Evolutionary conservation across 495 filamentous ascomycete species (phyloP).

Genomic region (Penicillium tannophilum): DNA sequence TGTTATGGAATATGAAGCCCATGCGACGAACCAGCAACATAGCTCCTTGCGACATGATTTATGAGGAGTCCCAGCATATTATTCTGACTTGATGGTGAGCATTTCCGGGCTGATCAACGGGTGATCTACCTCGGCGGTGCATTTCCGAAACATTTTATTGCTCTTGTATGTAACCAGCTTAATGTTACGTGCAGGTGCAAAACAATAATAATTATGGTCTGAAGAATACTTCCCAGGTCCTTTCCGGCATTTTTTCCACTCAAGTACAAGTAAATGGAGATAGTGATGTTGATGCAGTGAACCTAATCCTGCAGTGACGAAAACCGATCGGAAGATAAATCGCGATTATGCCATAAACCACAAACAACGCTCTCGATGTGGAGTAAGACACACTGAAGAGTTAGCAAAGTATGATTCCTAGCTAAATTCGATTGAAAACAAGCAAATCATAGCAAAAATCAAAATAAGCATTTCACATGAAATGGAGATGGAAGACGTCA

Average conservation of each 20-base stretch:
- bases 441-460: background rate
- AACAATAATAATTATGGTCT: background rate
- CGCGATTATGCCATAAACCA: background rate
- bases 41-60: slow-evolving; percentile 19
- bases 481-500: slow-evolving; percentile 5
- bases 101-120: slow-evolving; percentile 20
- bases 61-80: background rate
- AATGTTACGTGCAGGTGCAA: background rate
- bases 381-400: background rate
- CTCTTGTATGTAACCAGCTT: slow-evolving; percentile 8
- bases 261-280: background rate
- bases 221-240: background rate
- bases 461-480: slow-evolving; percentile 21
- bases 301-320: background rate
- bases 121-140: slow-evolving; percentile 22
- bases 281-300: background rate
- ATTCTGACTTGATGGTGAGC: slow-evolving; percentile 8
- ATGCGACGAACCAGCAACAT: slow-evolving; percentile 8
- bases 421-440: background rate
- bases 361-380: background rate
- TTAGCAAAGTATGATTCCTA: background rate
- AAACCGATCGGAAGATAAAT: slow-evolving; percentile 9
- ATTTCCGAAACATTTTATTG: slow-evolving; percentile 10
- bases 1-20: slow-evolving; percentile 5
- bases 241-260: background rate